Base-by-base conservation (phyloP, 148 eudicot species). In the Vaccinium myrtillus region DNA sequence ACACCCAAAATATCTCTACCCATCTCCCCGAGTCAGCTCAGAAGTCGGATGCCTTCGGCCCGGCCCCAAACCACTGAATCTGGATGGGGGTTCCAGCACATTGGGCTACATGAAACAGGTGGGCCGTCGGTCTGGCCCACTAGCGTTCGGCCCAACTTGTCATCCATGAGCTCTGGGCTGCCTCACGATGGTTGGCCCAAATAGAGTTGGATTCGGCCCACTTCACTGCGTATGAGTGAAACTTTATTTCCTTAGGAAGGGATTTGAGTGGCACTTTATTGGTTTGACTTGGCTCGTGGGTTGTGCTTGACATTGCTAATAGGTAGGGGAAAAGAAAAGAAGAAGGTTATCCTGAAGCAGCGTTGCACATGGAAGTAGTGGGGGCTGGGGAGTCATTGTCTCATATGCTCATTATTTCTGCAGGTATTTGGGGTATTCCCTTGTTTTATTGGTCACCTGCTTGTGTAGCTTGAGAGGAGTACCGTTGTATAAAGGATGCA, bases 401-500 rank as follows among this genome's bases (percentile, higher is more conserved):
- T 75, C 30, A 75, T 39, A 74, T 43, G 27, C 12, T 46, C 53
- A 74, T 46, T 75, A 21, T 43, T 43, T 11, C 25, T 75, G 53
- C 15, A 19, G 51, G 27, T 48, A 10, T 75, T 75, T 46, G 53
- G 11, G 23, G 54, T 74, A 27, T 36, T 39, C 19, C 16, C 49
- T 74, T 74, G 51, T 74, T 74, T 19, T 43, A 8, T 16, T 74
- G n/a, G 50, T 74, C 77, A 74, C 49, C 48, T 74, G 49, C 77
- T 74, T 74, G 23, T 18, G 77, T 74, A 74, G 51, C 77, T 74
- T 6, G 77, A 43, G 77, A 39, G 77, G 49, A 8, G 77, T 16
- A 39, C 9, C 25, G 43, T 74, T 74, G 51, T 43, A 19, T 18
- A 74, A 23, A 74, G 50, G 23, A 39, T 15, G 77, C 8, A 74